These are phyloP conservation scores for Erythrobasidium hasegawianum DNA, from an alignment of 1,284 basidiomycete genomes.

Conservation along the genomic window DNA sequence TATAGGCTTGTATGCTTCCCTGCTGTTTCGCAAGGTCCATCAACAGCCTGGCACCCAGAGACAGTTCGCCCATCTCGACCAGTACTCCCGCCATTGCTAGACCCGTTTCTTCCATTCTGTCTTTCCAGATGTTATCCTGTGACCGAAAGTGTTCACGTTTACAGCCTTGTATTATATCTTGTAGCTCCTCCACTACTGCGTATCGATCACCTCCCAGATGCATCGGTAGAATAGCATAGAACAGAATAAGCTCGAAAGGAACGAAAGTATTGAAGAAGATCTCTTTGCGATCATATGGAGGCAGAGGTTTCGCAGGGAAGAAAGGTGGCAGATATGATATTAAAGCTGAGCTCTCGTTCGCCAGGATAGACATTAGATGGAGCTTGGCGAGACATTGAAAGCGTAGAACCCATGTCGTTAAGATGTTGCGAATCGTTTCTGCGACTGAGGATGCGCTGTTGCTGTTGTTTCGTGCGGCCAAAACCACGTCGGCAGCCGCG, in stretches of 20 bases:
- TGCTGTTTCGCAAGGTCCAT: neutral
- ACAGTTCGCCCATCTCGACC: neutral
- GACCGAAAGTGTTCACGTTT: constrained; percentile 20
- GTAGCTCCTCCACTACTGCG: neutral
- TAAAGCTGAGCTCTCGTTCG: constrained; percentile 16
- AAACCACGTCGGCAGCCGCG: too few species aligned
- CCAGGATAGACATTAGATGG: constrained; percentile 10
- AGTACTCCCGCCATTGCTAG: constrained; percentile 17
- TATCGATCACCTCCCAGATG: constrained; percentile 12
- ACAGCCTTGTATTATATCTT: constrained; percentile 18
- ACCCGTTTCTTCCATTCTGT: constrained; percentile 11
- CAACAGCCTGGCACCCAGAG: constrained; percentile 4
- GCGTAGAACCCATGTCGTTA: constrained; percentile 14
- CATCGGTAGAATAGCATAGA: constrained; percentile 12
- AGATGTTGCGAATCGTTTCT: neutral
- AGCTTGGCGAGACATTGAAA: constrained; percentile 6
- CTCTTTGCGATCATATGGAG: neutral
- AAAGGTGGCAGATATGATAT: constrained; percentile 9
- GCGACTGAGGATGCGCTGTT: too few species aligned
- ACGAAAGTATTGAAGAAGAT: constrained; percentile 12
- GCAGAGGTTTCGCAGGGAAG: neutral
- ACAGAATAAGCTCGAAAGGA: constrained; percentile 17
- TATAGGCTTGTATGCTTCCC: too few species aligned
- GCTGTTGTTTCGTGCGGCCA: too few species aligned
- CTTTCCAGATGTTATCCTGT: constrained; percentile 7